These are phyloP conservation scores for Hypomyces rosellus DNA, from an alignment of 2,329 filamentous ascomycete species.

Conservation along the genomic window DNA sequence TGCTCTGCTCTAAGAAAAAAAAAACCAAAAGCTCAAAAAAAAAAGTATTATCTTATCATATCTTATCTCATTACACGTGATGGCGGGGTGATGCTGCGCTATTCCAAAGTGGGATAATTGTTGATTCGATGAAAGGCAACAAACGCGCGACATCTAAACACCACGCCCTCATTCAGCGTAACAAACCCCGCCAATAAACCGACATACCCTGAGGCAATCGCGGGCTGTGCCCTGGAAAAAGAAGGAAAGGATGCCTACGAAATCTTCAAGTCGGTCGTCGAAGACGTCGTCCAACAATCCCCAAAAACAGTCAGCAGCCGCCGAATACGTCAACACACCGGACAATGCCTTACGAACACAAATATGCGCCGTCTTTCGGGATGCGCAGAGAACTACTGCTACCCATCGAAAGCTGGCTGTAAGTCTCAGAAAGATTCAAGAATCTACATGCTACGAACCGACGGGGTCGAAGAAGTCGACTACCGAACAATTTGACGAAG, in stretches of 20 bases:
- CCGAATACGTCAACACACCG: slow-evolving; percentile 70
- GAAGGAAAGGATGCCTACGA: slow-evolving; percentile 39
- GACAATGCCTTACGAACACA: slow-evolving; percentile 66
- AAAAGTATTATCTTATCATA: neutral
- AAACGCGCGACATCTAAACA: slow-evolving; percentile 11
- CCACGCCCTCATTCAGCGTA: slow-evolving; percentile 5
- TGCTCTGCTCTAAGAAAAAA: slow-evolving; percentile 5
- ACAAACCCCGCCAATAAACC: slow-evolving; percentile 1
- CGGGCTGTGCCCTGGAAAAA: neutral
- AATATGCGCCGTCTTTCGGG: slow-evolving; percentile 66
- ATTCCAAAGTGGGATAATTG: slow-evolving; percentile 13
- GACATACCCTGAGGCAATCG: neutral
- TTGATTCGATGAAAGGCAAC: slow-evolving; percentile 3
- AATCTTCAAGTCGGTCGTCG: slow-evolving; percentile 40
- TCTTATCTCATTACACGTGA: slow-evolving; percentile 10
- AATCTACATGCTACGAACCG: slow-evolving; percentile 67
- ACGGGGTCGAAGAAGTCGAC: slow-evolving; percentile 44
- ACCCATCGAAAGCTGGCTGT: slow-evolving; percentile 86
- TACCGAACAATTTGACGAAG: slow-evolving; percentile 68
- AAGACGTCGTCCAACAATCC: slow-evolving; percentile 38
- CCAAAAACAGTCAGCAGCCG: slow-evolving; percentile 46
- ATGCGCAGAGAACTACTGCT: slow-evolving; percentile 83
- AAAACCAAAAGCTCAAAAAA: slow-evolving; percentile 5
- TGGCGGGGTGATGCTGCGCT: slow-evolving; percentile 9
- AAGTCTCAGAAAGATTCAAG: slow-evolving; percentile 83